phyloP scores from a whole-genome alignment of 2,329 filamentous ascomycete genomes.

The Diaporthe caulivora region DNA sequence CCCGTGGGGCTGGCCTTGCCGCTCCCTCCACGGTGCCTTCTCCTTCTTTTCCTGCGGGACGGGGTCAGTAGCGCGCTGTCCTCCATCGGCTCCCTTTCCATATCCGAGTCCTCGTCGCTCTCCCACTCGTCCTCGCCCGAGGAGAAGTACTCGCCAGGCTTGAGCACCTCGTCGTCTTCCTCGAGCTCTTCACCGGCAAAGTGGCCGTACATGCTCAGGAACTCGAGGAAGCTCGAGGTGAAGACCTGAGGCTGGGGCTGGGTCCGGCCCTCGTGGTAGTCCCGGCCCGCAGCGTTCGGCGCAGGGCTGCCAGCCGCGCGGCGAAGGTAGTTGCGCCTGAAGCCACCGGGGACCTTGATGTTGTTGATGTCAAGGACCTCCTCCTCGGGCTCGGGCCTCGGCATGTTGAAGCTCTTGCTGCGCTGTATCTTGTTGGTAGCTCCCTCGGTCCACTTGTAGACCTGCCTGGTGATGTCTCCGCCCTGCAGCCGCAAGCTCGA shows the following conservation, averaged over 20 bases:
- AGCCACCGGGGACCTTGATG: slow-evolving; percentile 94
- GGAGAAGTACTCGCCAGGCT: slow-evolving; percentile 91
- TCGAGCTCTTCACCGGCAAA: slow-evolving; percentile 97
- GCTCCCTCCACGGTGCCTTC: slow-evolving; percentile 78
- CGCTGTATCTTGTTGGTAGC: slow-evolving; percentile 79
- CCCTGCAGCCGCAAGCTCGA: slow-evolving; percentile 94
- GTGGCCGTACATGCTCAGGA: slow-evolving; percentile 93
- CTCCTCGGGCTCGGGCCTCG: slow-evolving; percentile 82
- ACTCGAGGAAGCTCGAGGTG: slow-evolving; percentile 95
- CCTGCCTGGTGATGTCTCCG: slow-evolving; percentile 92
- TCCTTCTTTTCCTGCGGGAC: slow-evolving; percentile 79
- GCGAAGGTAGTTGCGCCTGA: slow-evolving; percentile 89
- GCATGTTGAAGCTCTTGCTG: slow-evolving; percentile 88
- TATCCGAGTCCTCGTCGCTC: slow-evolving; percentile 67
- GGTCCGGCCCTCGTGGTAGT: slow-evolving; percentile 52
- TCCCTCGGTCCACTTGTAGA: slow-evolving; percentile 97
- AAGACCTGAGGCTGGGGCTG: slow-evolving; percentile 73
- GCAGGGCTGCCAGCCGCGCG: slow-evolving; percentile 77
- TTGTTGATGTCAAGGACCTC: slow-evolving; percentile 87
- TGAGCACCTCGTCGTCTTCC: slow-evolving; percentile 92
- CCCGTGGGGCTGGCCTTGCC: slow-evolving; percentile 84
- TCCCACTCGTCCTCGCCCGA: slow-evolving; percentile 78
- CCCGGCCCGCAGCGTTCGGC: slow-evolving; percentile 54
- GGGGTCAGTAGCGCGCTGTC: slow-evolving; percentile 85
- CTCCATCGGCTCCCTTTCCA: slow-evolving; percentile 85